Conservation (phyloP, 495 filamentous ascomycete species). For the Daldinia childiae region DNA sequence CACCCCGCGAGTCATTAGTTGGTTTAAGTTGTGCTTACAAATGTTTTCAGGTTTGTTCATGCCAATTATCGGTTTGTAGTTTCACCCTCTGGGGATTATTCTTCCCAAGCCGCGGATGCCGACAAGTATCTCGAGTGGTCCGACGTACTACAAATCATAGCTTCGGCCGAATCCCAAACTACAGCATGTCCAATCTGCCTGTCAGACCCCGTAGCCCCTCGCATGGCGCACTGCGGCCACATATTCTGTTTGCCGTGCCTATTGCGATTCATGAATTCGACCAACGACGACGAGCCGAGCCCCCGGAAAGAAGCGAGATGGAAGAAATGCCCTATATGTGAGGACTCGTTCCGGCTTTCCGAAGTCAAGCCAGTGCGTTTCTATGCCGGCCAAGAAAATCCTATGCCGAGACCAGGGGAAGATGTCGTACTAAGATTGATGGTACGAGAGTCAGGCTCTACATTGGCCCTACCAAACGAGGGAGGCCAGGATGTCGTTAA, state of each 20-base stretch:
- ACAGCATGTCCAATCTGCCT: constrained; percentile 94
- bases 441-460: constrained; percentile 79
- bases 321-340: constrained; percentile 97
- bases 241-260: constrained; percentile 96
- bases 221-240: constrained; percentile 97
- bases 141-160: constrained; percentile 88
- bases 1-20: neutral
- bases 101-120: constrained; percentile 81
- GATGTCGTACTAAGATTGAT: constrained; percentile 90
- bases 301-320: constrained; percentile 77
- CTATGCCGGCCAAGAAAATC: constrained; percentile 87
- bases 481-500: constrained; percentile 72
- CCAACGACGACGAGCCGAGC: constrained; percentile 67
- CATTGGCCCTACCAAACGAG: constrained; percentile 86
- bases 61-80: constrained; percentile 98
- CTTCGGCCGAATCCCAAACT: constrained; percentile 86
- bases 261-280: constrained; percentile 94
- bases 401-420: constrained; percentile 79
- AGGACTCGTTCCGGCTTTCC: constrained; percentile 84
- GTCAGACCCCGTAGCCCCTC: constrained; percentile 87
- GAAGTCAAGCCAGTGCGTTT: constrained; percentile 92
- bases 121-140: constrained; percentile 93
- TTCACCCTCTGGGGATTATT: constrained; percentile 80
- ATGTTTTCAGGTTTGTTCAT: constrained; percentile 77
- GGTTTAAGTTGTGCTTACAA: constrained; percentile 23